These are phyloP conservation scores for Pseudozyma thailandica DNA, from an alignment of 1,284 basidiomycete genomes.

Conservation along the genomic window DNA sequence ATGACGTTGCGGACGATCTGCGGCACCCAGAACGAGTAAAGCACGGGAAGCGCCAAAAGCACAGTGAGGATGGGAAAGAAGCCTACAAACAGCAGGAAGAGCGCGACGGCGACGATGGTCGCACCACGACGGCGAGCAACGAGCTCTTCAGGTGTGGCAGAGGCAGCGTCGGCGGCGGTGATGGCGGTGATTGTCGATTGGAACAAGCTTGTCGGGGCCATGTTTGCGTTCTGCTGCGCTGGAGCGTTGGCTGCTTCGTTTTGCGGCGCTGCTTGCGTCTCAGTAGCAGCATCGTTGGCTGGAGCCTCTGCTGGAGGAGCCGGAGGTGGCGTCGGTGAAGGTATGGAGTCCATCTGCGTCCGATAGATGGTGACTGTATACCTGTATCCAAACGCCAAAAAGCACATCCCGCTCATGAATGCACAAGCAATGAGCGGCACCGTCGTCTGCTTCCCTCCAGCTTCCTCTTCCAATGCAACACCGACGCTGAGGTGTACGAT, in stretches of 20 bases:
- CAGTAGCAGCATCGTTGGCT: background rate
- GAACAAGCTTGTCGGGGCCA: background rate
- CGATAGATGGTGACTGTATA: slow-evolving; percentile 38
- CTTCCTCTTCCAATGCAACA: slow-evolving; percentile 26
- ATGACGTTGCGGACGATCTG: slow-evolving; percentile 82
- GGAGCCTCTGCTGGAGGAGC: background rate
- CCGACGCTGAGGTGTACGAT: slow-evolving; percentile 38
- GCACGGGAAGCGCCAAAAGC: slow-evolving; percentile 74
- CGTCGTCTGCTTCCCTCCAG: slow-evolving; percentile 41
- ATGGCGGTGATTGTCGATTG: slow-evolving; percentile 5
- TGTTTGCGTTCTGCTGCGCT: background rate
- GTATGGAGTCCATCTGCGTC: slow-evolving; percentile 29
- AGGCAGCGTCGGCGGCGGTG: slow-evolving; percentile 2
- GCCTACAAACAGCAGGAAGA: slow-evolving; percentile 24
- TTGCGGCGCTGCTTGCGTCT: background rate
- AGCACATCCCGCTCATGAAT: slow-evolving; percentile 42
- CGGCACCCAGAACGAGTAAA: slow-evolving; percentile 83
- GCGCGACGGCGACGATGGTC: slow-evolving; percentile 10
- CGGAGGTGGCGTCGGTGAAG: slow-evolving; percentile 14
- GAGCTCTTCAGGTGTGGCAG: slow-evolving; percentile 11
- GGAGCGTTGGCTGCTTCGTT: background rate
- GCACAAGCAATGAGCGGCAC: slow-evolving; percentile 35
- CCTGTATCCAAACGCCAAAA: slow-evolving; percentile 42
- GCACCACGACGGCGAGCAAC: slow-evolving; percentile 21
- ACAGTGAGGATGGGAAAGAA: slow-evolving; percentile 32